Base-by-base conservation (phyloP, 768 basidiomycete species). In the Mycena rosella region DNA sequence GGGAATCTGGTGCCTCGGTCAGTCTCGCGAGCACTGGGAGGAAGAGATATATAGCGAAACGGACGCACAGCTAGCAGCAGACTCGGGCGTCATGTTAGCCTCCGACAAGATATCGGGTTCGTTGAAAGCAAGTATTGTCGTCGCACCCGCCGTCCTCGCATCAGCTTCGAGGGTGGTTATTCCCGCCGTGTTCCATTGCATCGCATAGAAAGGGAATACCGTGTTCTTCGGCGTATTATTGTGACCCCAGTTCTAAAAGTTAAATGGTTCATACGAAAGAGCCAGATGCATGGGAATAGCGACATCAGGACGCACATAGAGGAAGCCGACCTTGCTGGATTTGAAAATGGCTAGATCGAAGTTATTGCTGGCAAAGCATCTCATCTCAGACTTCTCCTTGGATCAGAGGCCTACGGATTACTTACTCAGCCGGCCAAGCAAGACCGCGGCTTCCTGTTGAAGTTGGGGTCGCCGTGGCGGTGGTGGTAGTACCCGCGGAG, bases 201-300 rank as follows among this genome's bases (percentile, higher is more conserved):
- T 62, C 49, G 51, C 18, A 29, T 62, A 53, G 51, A 53, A 62
- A 17, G 60, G 48, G 51, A 62, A 62, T 20, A 8, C 29, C 18
- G 34, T 62, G 38, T 62, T 62, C 40, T 62, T 62, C 24, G 49
- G 60, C 18, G 60, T 44, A 17, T 62, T 62, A 38, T 14, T 53
- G 45, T 48, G 58, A 15, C 47, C 45, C 58, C 58, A 60, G 47
- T 60, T 60, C 58, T 60, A 45, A 13, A 22, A 9, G 11, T n/a
- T n/a, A 57, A 20, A 48, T 24, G 30, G 24, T 47, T 14, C 1
- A 24, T 47, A 34, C 13, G 20, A 20, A 34, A 60, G 36, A 9
- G 8, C 36, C 8, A 8, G 36, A 9, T 29, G 11, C 40, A 58
- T 36, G n/a, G 27, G 45, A 17, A 48, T 22, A 24, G 45, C 15